Percentiles rank a stretch among this genome's conserved stretches.
phyloP scores from a whole-genome alignment of 495 filamentous ascomycete genomes.

The Halenospora varia region DNA sequence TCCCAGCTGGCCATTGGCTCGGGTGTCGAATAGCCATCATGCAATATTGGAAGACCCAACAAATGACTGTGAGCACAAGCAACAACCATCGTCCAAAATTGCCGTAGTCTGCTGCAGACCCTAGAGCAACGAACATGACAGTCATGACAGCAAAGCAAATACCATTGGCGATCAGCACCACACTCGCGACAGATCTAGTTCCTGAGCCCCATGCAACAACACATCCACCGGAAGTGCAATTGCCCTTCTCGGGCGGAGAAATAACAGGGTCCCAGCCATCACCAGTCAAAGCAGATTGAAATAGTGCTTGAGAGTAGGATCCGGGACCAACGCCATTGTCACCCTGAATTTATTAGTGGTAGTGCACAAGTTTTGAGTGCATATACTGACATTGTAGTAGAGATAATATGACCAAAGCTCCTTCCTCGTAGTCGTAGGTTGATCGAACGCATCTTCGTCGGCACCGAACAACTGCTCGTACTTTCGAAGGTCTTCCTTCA shows the following conservation, averaged over 20 bases:
- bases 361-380: background rate
- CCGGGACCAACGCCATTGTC: slow-evolving; percentile 47
- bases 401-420: slow-evolving; percentile 50
- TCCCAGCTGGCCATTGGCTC: slow-evolving; percentile 44
- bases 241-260: slow-evolving; percentile 36
- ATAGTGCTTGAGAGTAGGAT: slow-evolving; percentile 43
- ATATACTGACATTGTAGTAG: slow-evolving; percentile 19
- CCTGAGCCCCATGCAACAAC: slow-evolving; percentile 44
- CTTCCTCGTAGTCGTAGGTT: slow-evolving; percentile 42
- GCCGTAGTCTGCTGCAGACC: slow-evolving; percentile 47
- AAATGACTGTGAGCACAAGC: slow-evolving; percentile 39
- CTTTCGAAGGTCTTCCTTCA: slow-evolving; percentile 25
- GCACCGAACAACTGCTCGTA: slow-evolving; percentile 39
- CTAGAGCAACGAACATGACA: slow-evolving; percentile 44
- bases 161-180: slow-evolving; percentile 46
- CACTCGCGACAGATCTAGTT: slow-evolving; percentile 39
- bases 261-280: slow-evolving; percentile 41
- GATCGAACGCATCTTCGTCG: slow-evolving; percentile 35
- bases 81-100: slow-evolving; percentile 47
- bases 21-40: slow-evolving; percentile 41
- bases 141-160: slow-evolving; percentile 49
- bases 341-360: slow-evolving; percentile 29
- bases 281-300: slow-evolving; percentile 43
- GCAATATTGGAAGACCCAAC: slow-evolving; percentile 45
- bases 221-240: slow-evolving; percentile 35